Percentiles rank a stretch among this genome's conserved stretches.
Conservation (phyloP, 441 rosid species). For the Macaranga tanarius region DNA sequence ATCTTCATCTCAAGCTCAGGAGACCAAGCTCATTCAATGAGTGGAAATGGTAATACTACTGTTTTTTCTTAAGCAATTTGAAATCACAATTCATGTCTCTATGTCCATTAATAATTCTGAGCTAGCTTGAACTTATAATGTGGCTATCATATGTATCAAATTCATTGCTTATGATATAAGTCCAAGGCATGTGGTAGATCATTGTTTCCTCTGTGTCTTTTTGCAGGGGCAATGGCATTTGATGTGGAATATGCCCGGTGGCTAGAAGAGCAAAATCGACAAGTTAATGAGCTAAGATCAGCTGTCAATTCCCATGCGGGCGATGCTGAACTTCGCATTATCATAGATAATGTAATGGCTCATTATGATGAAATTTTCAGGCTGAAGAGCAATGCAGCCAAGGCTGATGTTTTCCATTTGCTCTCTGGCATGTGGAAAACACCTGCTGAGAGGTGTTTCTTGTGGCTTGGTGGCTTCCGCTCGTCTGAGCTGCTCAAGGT, state of each 20-base stretch:
- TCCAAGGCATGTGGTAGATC: background rate
- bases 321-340: constrained; percentile 84
- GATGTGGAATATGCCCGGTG: constrained; percentile 92
- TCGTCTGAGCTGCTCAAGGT: constrained; percentile 98
- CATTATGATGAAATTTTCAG: constrained; percentile 90
- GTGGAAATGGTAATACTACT: constrained; percentile 75
- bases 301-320: constrained; percentile 91
- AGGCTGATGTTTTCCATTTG: constrained; percentile 94
- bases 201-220: constrained; percentile 16
- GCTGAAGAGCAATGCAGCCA: constrained; percentile 92
- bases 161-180: background rate
- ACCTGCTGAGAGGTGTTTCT: constrained; percentile 97
- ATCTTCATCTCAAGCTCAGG: constrained; percentile 96
- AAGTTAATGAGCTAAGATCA: constrained; percentile 83
- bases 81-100: background rate
- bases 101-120: background rate
- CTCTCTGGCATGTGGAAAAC: constrained; percentile 99
- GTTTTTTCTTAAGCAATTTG: constrained; percentile 1
- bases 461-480: constrained; percentile 99
- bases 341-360: constrained; percentile 75
- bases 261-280: constrained; percentile 88
- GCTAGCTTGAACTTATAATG: background rate
- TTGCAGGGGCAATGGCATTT: constrained; percentile 92
- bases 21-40: constrained; percentile 81
- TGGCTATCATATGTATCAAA: background rate